Evolutionary conservation across 148 eudicot species (phyloP).

Genomic region (Amaranthus hypochondriacus): DNA sequence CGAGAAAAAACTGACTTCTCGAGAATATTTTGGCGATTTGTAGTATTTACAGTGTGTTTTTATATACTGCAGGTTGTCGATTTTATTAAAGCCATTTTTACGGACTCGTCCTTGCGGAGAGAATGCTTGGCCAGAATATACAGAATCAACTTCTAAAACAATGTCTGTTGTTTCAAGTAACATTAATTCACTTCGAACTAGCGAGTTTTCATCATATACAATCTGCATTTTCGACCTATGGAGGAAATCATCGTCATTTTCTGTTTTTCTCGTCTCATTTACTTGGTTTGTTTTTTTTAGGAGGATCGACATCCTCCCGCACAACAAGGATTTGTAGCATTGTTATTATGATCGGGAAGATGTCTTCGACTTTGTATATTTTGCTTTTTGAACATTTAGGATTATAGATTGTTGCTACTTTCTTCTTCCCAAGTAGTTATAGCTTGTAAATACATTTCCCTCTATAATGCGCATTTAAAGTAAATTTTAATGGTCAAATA

Average conservation of each 20-base stretch:
- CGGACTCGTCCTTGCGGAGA: constrained; percentile 85
- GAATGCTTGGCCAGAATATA: constrained; percentile 84
- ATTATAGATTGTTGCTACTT: background rate
- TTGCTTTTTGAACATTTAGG: background rate
- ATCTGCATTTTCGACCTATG: background rate
- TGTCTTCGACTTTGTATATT: background rate
- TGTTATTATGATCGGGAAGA: background rate
- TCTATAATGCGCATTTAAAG: background rate
- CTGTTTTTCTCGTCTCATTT: background rate
- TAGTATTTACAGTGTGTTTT: constrained; percentile 7
- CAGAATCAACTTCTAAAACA: constrained; percentile 39
- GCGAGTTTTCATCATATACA: background rate
- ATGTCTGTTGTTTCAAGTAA: background rate
- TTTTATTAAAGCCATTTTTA: constrained; percentile 86
- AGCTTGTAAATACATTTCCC: background rate
- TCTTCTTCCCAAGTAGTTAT: background rate
- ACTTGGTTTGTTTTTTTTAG: background rate
- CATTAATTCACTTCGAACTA: background rate
- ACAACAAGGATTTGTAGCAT: no score
- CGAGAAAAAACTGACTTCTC: background rate
- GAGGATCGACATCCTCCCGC: background rate
- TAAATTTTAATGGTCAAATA: background rate
- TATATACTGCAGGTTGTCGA: constrained; percentile 65
- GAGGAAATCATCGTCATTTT: background rate
- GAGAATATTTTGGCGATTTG: background rate